A percentile compares a stretch with the other conserved stretches of the same genome.
phyloP scores from a whole-genome alignment of 1,284 basidiomycete genomes.

The Cryptococcus neoformans region DNA sequence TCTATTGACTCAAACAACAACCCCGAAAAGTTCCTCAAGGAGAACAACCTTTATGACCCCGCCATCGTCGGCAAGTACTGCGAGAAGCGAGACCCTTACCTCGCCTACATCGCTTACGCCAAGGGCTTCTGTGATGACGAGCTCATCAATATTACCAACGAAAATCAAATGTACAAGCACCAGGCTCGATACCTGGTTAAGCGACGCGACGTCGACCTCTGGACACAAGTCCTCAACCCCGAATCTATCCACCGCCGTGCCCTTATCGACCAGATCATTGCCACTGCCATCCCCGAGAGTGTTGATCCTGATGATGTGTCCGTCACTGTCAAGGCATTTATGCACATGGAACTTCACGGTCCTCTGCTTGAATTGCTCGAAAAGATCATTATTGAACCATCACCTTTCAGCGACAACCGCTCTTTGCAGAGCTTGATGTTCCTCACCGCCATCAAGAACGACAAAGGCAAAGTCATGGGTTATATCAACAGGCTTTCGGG shows the following conservation, averaged over 20 bases:
- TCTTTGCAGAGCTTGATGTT: constrained; percentile 93
- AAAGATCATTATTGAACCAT: constrained; percentile 97
- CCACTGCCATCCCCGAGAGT: constrained; percentile 93
- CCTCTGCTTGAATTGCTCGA: constrained; percentile 97
- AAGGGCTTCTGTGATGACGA: constrained; percentile 99
- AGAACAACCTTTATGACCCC: constrained; percentile 95
- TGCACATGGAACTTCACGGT: constrained; percentile 93
- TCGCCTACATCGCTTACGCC: constrained; percentile 99
- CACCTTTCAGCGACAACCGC: constrained; percentile 96
- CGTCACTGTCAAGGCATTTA: constrained; percentile 97
- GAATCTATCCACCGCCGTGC: constrained; percentile 92
- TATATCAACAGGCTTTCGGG: constrained; percentile 98
- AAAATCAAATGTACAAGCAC: constrained; percentile 99
- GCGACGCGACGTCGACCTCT: constrained; percentile 91
- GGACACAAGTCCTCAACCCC: constrained; percentile 87
- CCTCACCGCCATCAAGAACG: constrained; percentile 93
- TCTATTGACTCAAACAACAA: constrained; percentile 99
- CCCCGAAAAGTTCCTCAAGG: constrained; percentile 95
- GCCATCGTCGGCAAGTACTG: constrained; percentile 98
- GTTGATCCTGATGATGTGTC: constrained; percentile 99
- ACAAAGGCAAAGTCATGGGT: constrained; percentile 97
- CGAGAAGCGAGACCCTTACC: constrained; percentile 96
- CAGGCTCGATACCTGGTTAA: constrained; percentile 98
- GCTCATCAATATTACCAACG: constrained; percentile 94
- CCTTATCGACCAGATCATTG: constrained; percentile 93